These are phyloP conservation scores for Austroboletus olivaceoglutinosus DNA, from an alignment of 1,284 basidiomycete species.

Conservation along the genomic window DNA sequence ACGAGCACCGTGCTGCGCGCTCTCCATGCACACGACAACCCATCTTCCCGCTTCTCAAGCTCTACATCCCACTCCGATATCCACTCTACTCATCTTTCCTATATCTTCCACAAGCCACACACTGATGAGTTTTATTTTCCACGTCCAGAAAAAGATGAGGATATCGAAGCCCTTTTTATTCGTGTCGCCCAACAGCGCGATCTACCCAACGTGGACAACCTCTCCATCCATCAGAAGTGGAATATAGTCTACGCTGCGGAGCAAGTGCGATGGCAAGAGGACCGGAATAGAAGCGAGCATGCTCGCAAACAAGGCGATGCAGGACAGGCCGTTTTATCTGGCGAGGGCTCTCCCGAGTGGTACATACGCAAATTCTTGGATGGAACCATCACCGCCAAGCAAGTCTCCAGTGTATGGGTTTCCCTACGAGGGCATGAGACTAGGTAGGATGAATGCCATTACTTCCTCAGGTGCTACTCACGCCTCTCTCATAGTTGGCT, in stretches of 20 bases:
- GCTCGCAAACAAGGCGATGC: slow-evolving; percentile 57
- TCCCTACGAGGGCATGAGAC: slow-evolving; percentile 82
- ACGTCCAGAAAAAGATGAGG: slow-evolving; percentile 68
- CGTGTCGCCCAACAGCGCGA: slow-evolving; percentile 69
- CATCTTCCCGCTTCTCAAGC: slow-evolving; percentile 61
- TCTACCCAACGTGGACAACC: slow-evolving; percentile 55
- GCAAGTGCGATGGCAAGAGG: slow-evolving; percentile 76
- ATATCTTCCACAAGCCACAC: slow-evolving; percentile 51
- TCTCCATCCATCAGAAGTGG: slow-evolving; percentile 90
- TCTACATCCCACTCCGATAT: slow-evolving; percentile 49
- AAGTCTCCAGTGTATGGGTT: slow-evolving; percentile 75
- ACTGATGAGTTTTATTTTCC: slow-evolving; percentile 70
- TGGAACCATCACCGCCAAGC: slow-evolving; percentile 78
- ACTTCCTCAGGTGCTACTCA: slow-evolving; percentile 13
- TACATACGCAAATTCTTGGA: slow-evolving; percentile 91
- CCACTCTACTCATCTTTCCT: slow-evolving; percentile 54
- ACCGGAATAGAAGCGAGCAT: slow-evolving; percentile 58
- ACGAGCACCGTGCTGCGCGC: slow-evolving; percentile 42
- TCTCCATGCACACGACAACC: slow-evolving; percentile 55
- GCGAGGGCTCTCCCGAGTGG: slow-evolving; percentile 78
- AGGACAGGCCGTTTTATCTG: slow-evolving; percentile 49
- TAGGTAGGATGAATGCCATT: slow-evolving; percentile 45
- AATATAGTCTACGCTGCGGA: slow-evolving; percentile 84
- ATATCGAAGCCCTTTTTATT: slow-evolving; percentile 78
- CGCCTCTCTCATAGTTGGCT: slow-evolving; percentile 63